Evolutionary conservation across 2,329 filamentous ascomycete genomes (phyloP), one percentile per base, ranked within the genome.

Genomic region (Clonostachys byssicola): DNA sequence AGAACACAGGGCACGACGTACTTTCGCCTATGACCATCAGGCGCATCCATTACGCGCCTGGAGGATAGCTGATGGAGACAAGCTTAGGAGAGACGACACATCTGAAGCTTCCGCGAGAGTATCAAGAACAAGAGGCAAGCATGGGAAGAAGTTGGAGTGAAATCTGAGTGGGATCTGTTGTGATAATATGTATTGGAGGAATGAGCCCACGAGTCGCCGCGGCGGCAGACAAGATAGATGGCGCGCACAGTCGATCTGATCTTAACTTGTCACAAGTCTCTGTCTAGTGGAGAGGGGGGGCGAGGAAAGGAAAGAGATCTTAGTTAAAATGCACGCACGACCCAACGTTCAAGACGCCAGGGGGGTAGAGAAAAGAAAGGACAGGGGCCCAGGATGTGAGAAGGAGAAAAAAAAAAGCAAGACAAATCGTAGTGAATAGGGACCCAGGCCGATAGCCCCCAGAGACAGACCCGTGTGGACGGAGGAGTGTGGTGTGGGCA

Each of bases 21-120:
- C 64, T 64, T 67, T 62, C 61, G 61, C 56, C 60, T 63, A 60
- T 58, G 56, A 58, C 58, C 60, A 64, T 65, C 65, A 60, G 56
- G 61, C 60, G 61, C 57, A 62, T 67, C 64, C 65, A 66, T 67
- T 62, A 61, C 64, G 64, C 59, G 63, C 62, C 61, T 60, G 46
- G 47, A 47, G 13, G 30, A 42, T 16, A 30, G 23, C n/a, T 40
- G 38, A 17, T 18, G 40, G 23, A n/a, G 18, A 16, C 40, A 17
- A 23, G 23, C 23, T 42, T n/a, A 18, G 40, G 9, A 8, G 12
- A 18, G 13, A 23, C 17, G 23, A 17, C 18, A 42, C 12, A 42
- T 13, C 40, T 42, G 40, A 42, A 23, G 17, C 3, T 18, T 17
- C 40, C n/a, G 23, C 40, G 17, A 23, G 18, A 13, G 13, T 13